Conservation (phyloP, 805 yeast species). For the Candida boleticola region DNA sequence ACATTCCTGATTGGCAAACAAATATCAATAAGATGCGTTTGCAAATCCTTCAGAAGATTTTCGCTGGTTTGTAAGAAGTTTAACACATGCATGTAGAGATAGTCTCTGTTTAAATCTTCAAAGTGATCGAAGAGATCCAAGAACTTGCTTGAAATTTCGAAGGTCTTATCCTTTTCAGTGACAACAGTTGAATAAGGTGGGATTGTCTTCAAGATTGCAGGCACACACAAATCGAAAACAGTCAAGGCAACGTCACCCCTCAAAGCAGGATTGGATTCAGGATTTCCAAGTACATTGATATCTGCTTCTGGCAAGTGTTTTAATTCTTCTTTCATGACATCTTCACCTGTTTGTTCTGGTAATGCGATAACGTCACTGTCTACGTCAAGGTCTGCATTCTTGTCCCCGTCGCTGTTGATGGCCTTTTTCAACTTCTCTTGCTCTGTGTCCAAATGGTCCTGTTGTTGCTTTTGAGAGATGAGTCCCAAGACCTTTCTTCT, state of each 20-base stretch:
- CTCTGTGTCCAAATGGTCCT: slow-evolving; percentile 41
- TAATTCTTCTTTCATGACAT: slow-evolving; percentile 57
- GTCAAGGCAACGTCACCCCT: slow-evolving; percentile 50
- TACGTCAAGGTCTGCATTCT: slow-evolving; percentile 22
- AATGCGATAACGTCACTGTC: slow-evolving; percentile 37
- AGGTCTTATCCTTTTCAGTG: slow-evolving; percentile 37
- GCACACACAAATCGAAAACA: slow-evolving; percentile 35
- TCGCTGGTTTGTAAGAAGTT: slow-evolving; percentile 41
- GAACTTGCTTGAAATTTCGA: slow-evolving; percentile 39
- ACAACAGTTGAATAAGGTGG: slow-evolving; percentile 20
- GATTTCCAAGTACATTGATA: slow-evolving; percentile 77
- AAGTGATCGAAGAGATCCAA: slow-evolving; percentile 67
- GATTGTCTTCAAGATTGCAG: slow-evolving; percentile 26
- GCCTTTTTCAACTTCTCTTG: slow-evolving; percentile 30
- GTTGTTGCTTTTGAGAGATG: slow-evolving; percentile 69
- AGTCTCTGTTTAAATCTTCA: slow-evolving; percentile 62
- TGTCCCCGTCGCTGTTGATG: slow-evolving; percentile 8
- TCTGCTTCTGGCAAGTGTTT: slow-evolving; percentile 83
- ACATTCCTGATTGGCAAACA: slow-evolving; percentile 65
- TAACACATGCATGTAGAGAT: slow-evolving; percentile 65
- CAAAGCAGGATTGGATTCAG: slow-evolving; percentile 76
- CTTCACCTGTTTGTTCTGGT: slow-evolving; percentile 51
- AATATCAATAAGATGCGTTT: slow-evolving; percentile 52
- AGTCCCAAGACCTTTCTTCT: slow-evolving; percentile 82
- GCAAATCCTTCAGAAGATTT: slow-evolving; percentile 32